phyloP scores from a whole-genome alignment of 129 eudicot genomes.

The Helianthus annuus region DNA sequence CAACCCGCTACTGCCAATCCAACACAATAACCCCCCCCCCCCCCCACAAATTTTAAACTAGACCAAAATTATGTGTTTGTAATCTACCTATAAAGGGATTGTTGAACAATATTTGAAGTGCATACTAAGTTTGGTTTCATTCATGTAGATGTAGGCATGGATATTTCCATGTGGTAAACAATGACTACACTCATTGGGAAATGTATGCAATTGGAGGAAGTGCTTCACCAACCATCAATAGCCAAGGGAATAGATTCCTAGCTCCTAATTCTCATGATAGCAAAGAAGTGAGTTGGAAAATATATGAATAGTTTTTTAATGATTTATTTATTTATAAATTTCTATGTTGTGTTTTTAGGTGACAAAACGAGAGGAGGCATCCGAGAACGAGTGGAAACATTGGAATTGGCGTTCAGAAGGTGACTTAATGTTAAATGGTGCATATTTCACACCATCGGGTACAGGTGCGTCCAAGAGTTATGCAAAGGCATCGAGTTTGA shows the following conservation, averaged over 20 bases:
- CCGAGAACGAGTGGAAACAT: constrained; percentile 55
- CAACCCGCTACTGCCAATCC: too few relatives aligned
- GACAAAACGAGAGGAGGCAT: constrained; percentile 68
- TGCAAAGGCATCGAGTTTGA: constrained; percentile 74
- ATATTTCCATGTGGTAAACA: constrained; percentile 56
- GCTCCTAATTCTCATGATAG: constrained; percentile 50
- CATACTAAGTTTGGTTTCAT: not conserved
- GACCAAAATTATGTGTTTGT: not conserved
- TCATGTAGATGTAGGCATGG: constrained; percentile 62
- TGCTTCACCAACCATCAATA: constrained; percentile 63
- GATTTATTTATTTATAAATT: not conserved
- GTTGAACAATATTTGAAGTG: not conserved
- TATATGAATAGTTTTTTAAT: not conserved
- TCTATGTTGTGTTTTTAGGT: constrained; percentile 38
- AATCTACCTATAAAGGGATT: not conserved
- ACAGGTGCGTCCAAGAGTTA: constrained; percentile 65
- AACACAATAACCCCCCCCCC: too few relatives aligned
- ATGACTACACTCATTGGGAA: constrained; percentile 50
- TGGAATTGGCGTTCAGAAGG: constrained; percentile 88
- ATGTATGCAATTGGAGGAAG: constrained; percentile 86
- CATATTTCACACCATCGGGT: constrained; percentile 61
- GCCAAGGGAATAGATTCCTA: constrained; percentile 32
- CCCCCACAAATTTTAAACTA: too few relatives aligned
- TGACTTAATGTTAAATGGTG: constrained; percentile 74
- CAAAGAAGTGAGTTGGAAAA: constrained; percentile 50